phyloP scores from a whole-genome alignment of 257 asterid species.

The Henckelia pumila region DNA sequence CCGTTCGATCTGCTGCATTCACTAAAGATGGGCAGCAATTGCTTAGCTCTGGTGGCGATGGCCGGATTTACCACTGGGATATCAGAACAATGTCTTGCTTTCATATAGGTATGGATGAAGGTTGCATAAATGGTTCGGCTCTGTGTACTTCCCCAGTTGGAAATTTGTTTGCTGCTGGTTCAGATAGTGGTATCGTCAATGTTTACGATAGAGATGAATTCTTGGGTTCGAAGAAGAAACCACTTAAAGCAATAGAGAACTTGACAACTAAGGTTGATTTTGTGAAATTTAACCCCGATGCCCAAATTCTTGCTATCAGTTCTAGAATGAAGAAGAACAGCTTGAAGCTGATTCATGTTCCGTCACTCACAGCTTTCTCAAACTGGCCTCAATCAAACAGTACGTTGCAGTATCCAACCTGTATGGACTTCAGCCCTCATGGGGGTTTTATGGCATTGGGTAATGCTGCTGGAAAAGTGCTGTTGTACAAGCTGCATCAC shows the following conservation, averaged over 20 bases:
- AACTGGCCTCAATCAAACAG: constrained; percentile 77
- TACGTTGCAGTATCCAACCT: constrained; percentile 52
- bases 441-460: constrained; percentile 93
- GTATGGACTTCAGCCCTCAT: constrained; percentile 84
- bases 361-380: constrained; percentile 66
- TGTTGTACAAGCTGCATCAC: constrained; percentile 87
- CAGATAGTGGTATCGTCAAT: constrained; percentile 84
- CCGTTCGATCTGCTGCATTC: too few species aligned
- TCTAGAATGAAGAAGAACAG: constrained; percentile 87
- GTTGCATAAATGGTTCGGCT: constrained; percentile 77
- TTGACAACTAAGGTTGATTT: constrained; percentile 73
- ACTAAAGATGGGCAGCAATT: constrained; percentile 64
- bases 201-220: constrained; percentile 64
- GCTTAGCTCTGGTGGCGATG: constrained; percentile 87
- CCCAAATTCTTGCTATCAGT: constrained; percentile 73
- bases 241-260: constrained; percentile 69
- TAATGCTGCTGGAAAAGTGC: constrained; percentile 77
- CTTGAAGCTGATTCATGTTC: constrained; percentile 70
- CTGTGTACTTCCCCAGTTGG: constrained; percentile 67
- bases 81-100: constrained; percentile 72
- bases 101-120: constrained; percentile 85
- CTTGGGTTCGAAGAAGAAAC: constrained; percentile 76
- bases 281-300: constrained; percentile 73
- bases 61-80: constrained; percentile 88
- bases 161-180: constrained; percentile 88